These are phyloP conservation scores for Fagopyrum tataricum DNA, from an alignment of 148 eudicot genomes.

Conservation along the genomic window DNA sequence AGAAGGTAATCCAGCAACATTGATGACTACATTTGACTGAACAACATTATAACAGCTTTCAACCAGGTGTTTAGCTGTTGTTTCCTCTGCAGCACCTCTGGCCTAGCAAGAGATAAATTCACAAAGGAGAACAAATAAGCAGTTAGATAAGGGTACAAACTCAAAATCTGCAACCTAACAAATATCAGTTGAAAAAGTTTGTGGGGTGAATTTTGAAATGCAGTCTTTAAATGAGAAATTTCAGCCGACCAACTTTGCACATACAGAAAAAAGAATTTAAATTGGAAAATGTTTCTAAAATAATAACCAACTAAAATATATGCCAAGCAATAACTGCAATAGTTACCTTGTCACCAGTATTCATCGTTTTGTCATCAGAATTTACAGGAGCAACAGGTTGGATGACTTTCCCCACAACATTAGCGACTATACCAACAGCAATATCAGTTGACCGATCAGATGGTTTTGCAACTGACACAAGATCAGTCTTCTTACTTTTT, in stretches of 20 bases:
- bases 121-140: not conserved
- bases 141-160: not conserved
- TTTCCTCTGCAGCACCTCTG: not conserved
- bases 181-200: not conserved
- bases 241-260: not conserved
- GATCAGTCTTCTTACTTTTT: not conserved
- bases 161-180: not conserved
- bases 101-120: not conserved
- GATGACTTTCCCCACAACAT: too few species aligned
- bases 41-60: not conserved
- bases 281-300: not conserved
- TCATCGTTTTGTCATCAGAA: not conserved
- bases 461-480: constrained; percentile 2
- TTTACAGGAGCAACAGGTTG: too few species aligned
- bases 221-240: not conserved
- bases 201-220: not conserved
- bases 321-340: not conserved
- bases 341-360: not conserved
- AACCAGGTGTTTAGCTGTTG: constrained; percentile 1
- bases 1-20: not conserved
- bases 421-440: not conserved
- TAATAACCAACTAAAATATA: not conserved
- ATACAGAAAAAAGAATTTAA: not conserved
- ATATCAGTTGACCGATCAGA: not conserved
- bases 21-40: not conserved